Conservation (phyloP, 345 rosid genomes). For the Pelargonium nanum region DNA sequence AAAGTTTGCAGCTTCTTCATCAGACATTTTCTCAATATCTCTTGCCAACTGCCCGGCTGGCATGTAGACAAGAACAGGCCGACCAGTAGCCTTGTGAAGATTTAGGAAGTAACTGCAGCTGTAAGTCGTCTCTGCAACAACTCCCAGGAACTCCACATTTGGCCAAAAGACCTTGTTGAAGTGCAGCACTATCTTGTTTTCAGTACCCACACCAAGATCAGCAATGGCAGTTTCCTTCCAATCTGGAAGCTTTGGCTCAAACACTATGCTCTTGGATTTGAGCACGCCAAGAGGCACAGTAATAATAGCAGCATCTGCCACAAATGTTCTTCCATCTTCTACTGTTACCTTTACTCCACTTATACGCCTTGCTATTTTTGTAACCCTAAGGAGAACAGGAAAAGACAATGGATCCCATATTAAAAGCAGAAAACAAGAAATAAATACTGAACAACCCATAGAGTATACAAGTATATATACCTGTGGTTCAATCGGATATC, state of each 20-base stretch:
- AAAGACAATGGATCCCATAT: background rate
- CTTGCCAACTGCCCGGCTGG: constrained; percentile 95
- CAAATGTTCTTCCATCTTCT: constrained; percentile 57
- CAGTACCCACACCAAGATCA: constrained; percentile 83
- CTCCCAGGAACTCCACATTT: constrained; percentile 92
- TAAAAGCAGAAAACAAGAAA: background rate
- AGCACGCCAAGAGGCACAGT: constrained; percentile 86
- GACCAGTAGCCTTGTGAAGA: constrained; percentile 95
- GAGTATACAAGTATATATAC: constrained; percentile 18
- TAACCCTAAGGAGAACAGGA: constrained; percentile 40
- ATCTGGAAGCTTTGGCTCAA: constrained; percentile 80
- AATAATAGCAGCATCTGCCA: constrained; percentile 72
- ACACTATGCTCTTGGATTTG: constrained; percentile 49
- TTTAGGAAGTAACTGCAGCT: constrained; percentile 90
- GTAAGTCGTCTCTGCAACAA: constrained; percentile 81
- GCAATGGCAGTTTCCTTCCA: constrained; percentile 94
- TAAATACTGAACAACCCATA: background rate
- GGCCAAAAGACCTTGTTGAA: constrained; percentile 94
- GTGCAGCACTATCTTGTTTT: constrained; percentile 73
- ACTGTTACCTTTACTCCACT: constrained; percentile 77
- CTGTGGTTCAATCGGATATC: constrained; percentile 78
- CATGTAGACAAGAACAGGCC: constrained; percentile 84
- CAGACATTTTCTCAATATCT: constrained; percentile 94
- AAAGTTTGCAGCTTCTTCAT: constrained; percentile 83
- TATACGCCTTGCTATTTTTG: constrained; percentile 47